A percentile compares a stretch with the other conserved stretches of the same genome.
phyloP scores from a whole-genome alignment of 176 grass and related monocot species.

The Rhynchospora breviuscula region DNA sequence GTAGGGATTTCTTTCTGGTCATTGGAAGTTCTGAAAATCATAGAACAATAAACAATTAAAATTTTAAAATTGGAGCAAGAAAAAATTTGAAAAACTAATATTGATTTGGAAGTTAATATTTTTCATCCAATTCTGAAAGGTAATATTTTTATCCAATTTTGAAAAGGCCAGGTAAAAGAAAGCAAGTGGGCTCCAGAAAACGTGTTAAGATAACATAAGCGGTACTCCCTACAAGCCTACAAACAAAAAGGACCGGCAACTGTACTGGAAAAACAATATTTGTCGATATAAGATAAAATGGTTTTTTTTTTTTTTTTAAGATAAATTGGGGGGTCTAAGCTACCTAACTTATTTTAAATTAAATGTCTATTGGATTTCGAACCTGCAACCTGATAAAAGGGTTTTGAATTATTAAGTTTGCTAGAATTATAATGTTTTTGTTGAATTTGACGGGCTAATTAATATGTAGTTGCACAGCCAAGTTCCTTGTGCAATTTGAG shows the following conservation, averaged over 20 bases:
- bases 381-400: too few species aligned
- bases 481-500: background rate
- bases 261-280: background rate
- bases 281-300: too few species aligned
- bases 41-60: background rate
- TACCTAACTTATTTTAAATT: too few species aligned
- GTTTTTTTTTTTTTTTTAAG: too few species aligned
- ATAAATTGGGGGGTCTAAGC: too few species aligned
- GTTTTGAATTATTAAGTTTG: background rate
- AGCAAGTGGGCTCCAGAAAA: background rate
- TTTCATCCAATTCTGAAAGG: background rate
- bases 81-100: background rate
- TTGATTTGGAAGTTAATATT: background rate
- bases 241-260: background rate
- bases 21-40: conserved; percentile 47
- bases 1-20: conserved; percentile 63
- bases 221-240: background rate
- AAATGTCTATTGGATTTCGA: too few species aligned
- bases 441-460: background rate
- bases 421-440: background rate
- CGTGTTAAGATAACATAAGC: background rate
- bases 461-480: background rate
- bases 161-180: background rate
- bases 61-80: background rate
- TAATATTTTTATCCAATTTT: background rate